Conservation (phyloP, 441 rosid species). For the Populus hybrid region DNA sequence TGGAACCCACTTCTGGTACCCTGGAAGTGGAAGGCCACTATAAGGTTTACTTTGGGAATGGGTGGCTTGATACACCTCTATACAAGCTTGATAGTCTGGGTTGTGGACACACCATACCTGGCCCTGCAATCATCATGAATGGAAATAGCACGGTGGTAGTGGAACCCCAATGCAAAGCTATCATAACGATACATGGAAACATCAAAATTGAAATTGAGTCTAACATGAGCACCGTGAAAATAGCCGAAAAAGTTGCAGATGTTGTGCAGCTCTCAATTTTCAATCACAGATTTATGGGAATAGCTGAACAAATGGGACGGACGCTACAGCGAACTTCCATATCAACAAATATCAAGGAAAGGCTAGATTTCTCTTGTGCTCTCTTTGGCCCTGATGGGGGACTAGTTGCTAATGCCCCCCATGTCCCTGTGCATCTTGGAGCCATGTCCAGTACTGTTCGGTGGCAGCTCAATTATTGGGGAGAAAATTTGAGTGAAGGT, state of each 20-base stretch:
- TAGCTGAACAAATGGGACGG: conserved; percentile 98
- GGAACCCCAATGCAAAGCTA: conserved; percentile 80
- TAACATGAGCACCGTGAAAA: conserved; percentile 32
- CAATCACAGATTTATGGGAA: conserved; percentile 96
- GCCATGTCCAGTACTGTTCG: conserved; percentile 94
- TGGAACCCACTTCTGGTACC: conserved; percentile 40
- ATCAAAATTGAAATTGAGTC: conserved; percentile 69
- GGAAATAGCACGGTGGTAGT: conserved; percentile 93
- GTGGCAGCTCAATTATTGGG: conserved; percentile 91
- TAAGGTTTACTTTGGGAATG: conserved; percentile 67
- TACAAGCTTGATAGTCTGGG: conserved; percentile 79
- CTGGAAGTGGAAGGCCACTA: conserved; percentile 59
- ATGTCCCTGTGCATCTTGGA: conserved; percentile 95
- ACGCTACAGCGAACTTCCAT: conserved; percentile 93
- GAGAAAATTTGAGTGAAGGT: conserved; percentile 64
- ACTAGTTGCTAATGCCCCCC: conserved; percentile 95
- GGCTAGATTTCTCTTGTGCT: conserved; percentile 96
- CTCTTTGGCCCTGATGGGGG: conserved; percentile 93
- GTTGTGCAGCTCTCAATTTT: conserved; percentile 96
- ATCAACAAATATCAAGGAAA: conserved; percentile 90
- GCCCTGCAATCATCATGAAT: conserved; percentile 93
- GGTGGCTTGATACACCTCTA: conserved; percentile 71
- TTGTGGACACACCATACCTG: conserved; percentile 55
- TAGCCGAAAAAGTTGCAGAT: conserved; percentile 72
- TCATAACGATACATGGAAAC: conserved; percentile 82